These are phyloP conservation scores for Polygonum aviculare DNA, from an alignment of 148 eudicot genomes.

Conservation along the genomic window DNA sequence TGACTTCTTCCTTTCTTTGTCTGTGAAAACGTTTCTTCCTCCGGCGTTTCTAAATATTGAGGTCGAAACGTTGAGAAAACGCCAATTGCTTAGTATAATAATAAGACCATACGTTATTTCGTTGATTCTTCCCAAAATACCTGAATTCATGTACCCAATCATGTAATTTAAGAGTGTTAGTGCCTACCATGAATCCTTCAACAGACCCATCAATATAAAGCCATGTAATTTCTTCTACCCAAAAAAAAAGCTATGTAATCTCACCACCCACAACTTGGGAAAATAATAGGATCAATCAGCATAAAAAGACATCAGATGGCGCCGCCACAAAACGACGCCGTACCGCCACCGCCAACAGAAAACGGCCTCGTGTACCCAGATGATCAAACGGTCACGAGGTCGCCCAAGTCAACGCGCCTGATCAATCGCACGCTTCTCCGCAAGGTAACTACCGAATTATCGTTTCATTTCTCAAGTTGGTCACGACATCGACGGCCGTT, in stretches of 20 bases:
- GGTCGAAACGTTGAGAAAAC: not conserved
- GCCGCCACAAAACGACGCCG: constrained; percentile 4
- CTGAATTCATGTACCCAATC: not conserved
- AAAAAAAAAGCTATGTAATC: too few relatives aligned
- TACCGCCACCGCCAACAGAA: not conserved
- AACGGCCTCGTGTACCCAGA: not conserved
- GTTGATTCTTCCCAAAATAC: not conserved
- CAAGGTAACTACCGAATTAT: not conserved
- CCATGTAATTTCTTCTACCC: not conserved
- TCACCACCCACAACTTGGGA: too few relatives aligned
- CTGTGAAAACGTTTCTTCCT: not conserved
- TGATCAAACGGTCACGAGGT: not conserved
- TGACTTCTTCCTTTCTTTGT: not conserved
- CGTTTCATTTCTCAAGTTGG: not conserved
- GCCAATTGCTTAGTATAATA: not conserved
- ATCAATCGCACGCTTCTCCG: not conserved
- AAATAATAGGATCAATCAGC: too few relatives aligned
- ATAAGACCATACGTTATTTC: not conserved
- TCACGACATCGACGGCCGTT: not conserved
- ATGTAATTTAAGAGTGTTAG: not conserved
- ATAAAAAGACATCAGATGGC: not conserved
- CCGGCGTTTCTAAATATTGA: not conserved
- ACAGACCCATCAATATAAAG: not conserved
- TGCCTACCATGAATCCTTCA: constrained; percentile 10
- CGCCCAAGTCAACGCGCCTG: not conserved